These are phyloP conservation scores for bread wheat (Triticum aestivum) DNA, from an alignment of 176 grass and related monocot species.

Conservation along the genomic window DNA sequence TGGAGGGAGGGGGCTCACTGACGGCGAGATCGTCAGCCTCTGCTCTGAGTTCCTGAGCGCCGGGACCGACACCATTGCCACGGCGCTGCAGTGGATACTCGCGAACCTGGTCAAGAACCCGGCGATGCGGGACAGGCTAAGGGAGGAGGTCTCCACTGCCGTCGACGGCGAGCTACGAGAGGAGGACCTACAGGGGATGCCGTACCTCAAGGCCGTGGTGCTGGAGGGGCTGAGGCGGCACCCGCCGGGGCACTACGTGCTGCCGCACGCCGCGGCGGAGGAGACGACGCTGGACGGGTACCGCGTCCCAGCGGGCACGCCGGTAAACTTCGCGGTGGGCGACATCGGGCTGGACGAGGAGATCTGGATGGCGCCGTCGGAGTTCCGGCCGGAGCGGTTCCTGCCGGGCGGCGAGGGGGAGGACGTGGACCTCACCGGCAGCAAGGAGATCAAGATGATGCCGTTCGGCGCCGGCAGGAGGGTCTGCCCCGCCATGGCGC, in stretches of 20 bases:
- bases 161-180: slow-evolving; percentile 28
- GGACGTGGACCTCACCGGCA: slow-evolving; percentile 50
- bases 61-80: slow-evolving; percentile 46
- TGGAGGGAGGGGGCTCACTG: slow-evolving; percentile 25
- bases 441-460: slow-evolving; percentile 76
- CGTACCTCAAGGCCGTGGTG: slow-evolving; percentile 56
- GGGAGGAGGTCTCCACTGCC: slow-evolving; percentile 7
- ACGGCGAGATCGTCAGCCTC: slow-evolving; percentile 48
- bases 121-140: slow-evolving; percentile 22
- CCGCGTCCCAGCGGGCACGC: slow-evolving; percentile 39
- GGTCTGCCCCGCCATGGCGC: slow-evolving; percentile 51
- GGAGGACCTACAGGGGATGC: slow-evolving; percentile 42
- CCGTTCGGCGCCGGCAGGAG: slow-evolving; percentile 51
- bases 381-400: slow-evolving; percentile 52
- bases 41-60: slow-evolving; percentile 53
- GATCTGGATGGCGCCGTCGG: slow-evolving; percentile 33
- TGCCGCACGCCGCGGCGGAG: slow-evolving; percentile 51
- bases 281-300: slow-evolving; percentile 49
- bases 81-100: slow-evolving; percentile 47
- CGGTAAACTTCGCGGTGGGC: slow-evolving; percentile 44
- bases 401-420: slow-evolving; percentile 48
- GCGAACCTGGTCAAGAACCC: slow-evolving; percentile 50
- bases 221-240: slow-evolving; percentile 54
- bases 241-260: slow-evolving; percentile 50
- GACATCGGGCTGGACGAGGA: slow-evolving; percentile 44